Percentiles rank a stretch among this genome's conserved stretches.
phyloP scores from a whole-genome alignment of 768 basidiomycete genomes.

The Leccinellum rugosiceps region DNA sequence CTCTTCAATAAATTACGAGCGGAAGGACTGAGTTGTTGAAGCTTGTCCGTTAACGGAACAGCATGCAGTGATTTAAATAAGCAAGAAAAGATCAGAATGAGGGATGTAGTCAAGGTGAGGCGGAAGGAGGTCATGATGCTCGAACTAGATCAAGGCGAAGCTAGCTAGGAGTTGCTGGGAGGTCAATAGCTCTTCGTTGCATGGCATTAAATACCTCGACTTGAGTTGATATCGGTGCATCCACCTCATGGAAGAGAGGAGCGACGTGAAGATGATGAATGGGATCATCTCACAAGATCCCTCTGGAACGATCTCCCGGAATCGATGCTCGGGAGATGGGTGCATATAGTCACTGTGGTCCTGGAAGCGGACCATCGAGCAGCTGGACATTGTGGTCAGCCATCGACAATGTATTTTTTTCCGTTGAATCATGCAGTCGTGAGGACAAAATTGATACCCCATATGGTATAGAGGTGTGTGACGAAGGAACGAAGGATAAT shows the following conservation, averaged over 20 bases:
- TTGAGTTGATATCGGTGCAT: not conserved
- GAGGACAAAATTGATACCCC: not conserved
- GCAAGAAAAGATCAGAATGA: not conserved
- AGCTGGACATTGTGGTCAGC: not conserved
- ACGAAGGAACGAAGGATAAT: not conserved
- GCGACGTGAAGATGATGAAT: not conserved
- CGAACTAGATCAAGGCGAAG: not conserved
- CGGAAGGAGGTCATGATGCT: conserved; percentile 14
- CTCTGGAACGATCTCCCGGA: not conserved
- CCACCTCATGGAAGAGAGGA: conserved; percentile 6
- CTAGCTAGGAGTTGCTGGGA: not conserved
- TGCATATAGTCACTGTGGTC: conserved; percentile 5
- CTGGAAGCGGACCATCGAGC: not conserved
- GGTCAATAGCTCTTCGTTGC: not conserved
- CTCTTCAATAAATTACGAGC: conserved; percentile 23
- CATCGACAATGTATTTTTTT: not conserved
- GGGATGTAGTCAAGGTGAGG: conserved; percentile 1
- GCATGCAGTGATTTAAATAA: conserved; percentile 10
- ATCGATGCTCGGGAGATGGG: not conserved
- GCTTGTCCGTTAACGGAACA: conserved; percentile 20
- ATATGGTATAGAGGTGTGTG: conserved; percentile 3
- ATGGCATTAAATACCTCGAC: conserved; percentile 18
- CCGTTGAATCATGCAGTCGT: not conserved
- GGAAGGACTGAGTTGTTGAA: conserved; percentile 17
- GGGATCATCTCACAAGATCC: not conserved